Base-by-base conservation (phyloP, 257 asterid genomes). In the Paraleonurus japonicus region DNA sequence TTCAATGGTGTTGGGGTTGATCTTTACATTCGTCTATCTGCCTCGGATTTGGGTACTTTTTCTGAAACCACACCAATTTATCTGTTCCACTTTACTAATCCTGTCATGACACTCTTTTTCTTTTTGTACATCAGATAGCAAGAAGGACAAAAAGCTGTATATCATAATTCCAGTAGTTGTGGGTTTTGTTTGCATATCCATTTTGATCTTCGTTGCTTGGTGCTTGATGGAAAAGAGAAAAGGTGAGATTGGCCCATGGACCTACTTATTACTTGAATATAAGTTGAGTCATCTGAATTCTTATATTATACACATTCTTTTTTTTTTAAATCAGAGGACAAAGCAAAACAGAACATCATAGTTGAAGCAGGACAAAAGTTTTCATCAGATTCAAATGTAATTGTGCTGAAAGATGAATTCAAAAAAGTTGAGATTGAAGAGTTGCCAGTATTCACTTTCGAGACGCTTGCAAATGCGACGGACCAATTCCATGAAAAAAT, bases 391-490 rank as follows among this genome's bases (percentile, higher is more conserved):
- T 61, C 48, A 32, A 61, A n/a, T 61, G 67, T 50, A 3, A 15
- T 59, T 27, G 41, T 28, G 3, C 65, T 15, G 1, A 59, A 28
- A 59, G 41, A 59, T n/a, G 65, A 59, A 59, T 17, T 23, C 13
- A 43, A 59, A 23, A 15, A 28, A 0, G 65, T 59, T 59, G 2
- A 11, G 2, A 59, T 59, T 0, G 65, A n/a, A 59, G 65, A 59
- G 3, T n/a, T 59, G 65, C 53, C 74, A 1, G 2, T 55, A 11
- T 69, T 54, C 66, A 30, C 57, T 16, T 69, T 53, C 5, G 74
- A 69, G 55, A 69, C 39, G 26, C 66, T 69, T 0, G 66, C 74
- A 8, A 41, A 5, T 15, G 74, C 74, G 23, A 69, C 74, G 4
- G 8, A 69, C 17, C 54, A 37, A 10, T 69, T 69, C 10, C n/a